These are phyloP conservation scores for Wickerhamiella azyma DNA, from an alignment of 805 yeast species.

Conservation along the genomic window DNA sequence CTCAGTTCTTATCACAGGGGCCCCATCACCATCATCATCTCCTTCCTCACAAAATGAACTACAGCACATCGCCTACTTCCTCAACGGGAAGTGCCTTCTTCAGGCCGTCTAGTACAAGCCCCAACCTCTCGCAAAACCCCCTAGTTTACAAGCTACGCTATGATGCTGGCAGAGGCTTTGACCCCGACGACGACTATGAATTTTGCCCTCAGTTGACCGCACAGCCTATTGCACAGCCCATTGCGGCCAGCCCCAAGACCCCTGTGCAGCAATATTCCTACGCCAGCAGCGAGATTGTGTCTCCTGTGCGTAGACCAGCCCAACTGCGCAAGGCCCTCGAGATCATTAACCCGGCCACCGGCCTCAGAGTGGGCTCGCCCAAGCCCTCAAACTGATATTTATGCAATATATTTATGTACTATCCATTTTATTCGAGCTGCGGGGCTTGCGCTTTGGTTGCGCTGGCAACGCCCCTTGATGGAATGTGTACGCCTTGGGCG, in stretches of 20 bases:
- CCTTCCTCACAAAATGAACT: conserved; percentile 13
- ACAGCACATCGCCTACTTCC: conserved; percentile 15
- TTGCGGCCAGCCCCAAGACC: not conserved
- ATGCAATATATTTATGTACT: not conserved
- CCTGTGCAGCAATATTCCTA: not conserved
- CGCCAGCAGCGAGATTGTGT: not conserved
- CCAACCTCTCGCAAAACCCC: conserved; percentile 19
- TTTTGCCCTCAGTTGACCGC: conserved; percentile 39
- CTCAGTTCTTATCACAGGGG: not conserved
- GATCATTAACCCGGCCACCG: conserved; percentile 21
- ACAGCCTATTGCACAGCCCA: not conserved
- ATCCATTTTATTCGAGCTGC: not conserved
- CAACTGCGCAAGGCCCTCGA: conserved; percentile 17
- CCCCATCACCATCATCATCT: not conserved
- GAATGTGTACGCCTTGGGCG: not conserved
- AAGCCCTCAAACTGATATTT: conserved; percentile 10
- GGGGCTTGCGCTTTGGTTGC: not conserved
- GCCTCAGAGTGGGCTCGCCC: conserved; percentile 21
- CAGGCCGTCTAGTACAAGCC: conserved; percentile 20
- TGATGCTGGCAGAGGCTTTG: conserved; percentile 53
- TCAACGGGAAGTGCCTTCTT: conserved; percentile 15
- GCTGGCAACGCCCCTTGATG: not conserved
- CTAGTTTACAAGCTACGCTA: conserved; percentile 18
- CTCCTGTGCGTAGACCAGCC: conserved; percentile 11
- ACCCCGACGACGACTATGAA: conserved; percentile 55